Evolutionary conservation across 148 eudicot species (phyloP), one percentile per base, ranked within the genome.

Genomic region (Beta vulgaris): DNA sequence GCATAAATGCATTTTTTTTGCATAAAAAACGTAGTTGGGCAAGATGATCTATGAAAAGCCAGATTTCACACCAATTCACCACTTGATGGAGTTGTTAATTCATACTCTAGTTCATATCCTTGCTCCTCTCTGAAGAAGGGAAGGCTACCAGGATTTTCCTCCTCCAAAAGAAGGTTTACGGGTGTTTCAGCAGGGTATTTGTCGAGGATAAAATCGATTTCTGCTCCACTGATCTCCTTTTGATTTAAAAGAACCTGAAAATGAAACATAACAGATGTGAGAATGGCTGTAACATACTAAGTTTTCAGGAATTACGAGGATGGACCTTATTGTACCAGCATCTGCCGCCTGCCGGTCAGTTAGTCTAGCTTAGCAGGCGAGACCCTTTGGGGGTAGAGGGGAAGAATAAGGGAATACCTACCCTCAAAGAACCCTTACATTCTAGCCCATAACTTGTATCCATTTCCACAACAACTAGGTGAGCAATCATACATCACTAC

Each of bases 171-270:
- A 64, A 78, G 83, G 78, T 83, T 86, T 29, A 87, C 70, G 11
- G 93, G 91, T 31, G 93, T 91, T 68, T 91, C 82, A 34, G 83
- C 82, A 42, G 98, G 97, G 77, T 90, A 93, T 26, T 79, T 87
- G 37, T 85, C 86, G 2, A 93, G 76, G 76, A 93, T 91, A 75
- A 71, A 86, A 51, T 91, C 93, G 0, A 91, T 91, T 76, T 90
- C 95, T 54, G 76, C 86, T 76, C 97, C 97, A 72, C 85, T 86
- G 34, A 91, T 88, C 83, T 93, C 95, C 76, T 84, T 87, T 78
- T 85, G 88, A 63, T 72, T 81, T 43, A 93, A 82, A 71, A 91
- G 82, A 72, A 93, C 98, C 98, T 93, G 88, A 63, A 76, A 87
- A 53, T n/a, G 21, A 72, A 34, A 55, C 26, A 31, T 49, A 70